Percentiles rank a stretch among this genome's conserved stretches.
Conservation (phyloP, 345 rosid genomes). For the Litchi chinensis region DNA sequence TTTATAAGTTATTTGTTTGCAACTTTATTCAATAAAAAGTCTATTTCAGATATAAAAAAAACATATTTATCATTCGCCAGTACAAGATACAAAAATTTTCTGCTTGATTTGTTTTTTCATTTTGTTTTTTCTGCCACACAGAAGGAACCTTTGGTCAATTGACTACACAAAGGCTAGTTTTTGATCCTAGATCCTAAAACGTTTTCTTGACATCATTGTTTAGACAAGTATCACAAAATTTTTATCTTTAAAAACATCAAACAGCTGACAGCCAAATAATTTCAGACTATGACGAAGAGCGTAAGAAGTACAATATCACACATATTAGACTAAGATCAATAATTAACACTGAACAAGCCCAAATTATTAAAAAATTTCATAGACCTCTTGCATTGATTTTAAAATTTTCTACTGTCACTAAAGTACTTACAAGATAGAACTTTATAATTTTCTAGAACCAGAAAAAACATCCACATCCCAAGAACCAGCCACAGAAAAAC, state of each 20-base stretch:
- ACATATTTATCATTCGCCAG: background rate
- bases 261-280: background rate
- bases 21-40: background rate
- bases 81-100: background rate
- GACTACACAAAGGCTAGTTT: background rate
- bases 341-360: background rate
- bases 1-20: background rate
- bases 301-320: background rate
- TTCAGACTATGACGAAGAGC: background rate
- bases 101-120: background rate
- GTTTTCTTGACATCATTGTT: background rate
- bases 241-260: conserved; percentile 4
- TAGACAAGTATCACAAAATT: background rate
- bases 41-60: background rate
- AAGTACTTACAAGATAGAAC: background rate
- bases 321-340: background rate
- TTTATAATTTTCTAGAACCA: background rate
- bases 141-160: background rate
- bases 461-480: background rate
- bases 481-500: background rate
- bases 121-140: background rate
- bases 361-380: background rate
- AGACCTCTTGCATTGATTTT: background rate
- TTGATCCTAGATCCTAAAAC: background rate
- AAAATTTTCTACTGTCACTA: background rate